phyloP scores from a whole-genome alignment of 2,329 filamentous ascomycete genomes.

The Dactylellina cionopaga region DNA sequence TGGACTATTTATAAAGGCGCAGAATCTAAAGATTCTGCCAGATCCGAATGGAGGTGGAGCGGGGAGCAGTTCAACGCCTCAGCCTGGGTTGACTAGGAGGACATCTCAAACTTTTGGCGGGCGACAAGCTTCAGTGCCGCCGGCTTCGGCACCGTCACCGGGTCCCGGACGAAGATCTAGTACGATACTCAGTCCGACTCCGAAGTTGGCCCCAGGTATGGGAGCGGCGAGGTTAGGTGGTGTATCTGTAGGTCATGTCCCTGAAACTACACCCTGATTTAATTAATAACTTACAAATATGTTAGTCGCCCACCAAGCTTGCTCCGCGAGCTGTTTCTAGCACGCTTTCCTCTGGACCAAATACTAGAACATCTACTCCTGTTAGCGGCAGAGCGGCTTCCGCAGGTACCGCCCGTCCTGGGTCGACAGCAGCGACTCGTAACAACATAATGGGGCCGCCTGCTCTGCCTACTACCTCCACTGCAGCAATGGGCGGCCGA shows the following conservation, averaged over 20 bases:
- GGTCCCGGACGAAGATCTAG: slow-evolving; percentile 38
- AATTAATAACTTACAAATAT: slow-evolving; percentile 1
- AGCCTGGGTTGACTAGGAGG: slow-evolving; percentile 57
- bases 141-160: slow-evolving; percentile 44
- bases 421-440: slow-evolving; percentile 21
- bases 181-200: slow-evolving; percentile 38
- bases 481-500: neutral
- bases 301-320: slow-evolving; percentile 44
- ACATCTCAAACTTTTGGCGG: slow-evolving; percentile 57
- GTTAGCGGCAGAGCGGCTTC: slow-evolving; percentile 41
- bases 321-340: slow-evolving; percentile 44
- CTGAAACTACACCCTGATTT: neutral
- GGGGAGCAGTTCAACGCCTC: slow-evolving; percentile 54
- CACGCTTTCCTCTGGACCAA: slow-evolving; percentile 36
- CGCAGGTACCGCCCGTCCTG: slow-evolving; percentile 18
- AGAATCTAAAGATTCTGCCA: slow-evolving; percentile 66
- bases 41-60: slow-evolving; percentile 19
- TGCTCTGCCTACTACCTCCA: slow-evolving; percentile 26
- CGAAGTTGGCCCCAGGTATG: slow-evolving; percentile 29
- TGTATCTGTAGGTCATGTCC: slow-evolving; percentile 23
- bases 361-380: slow-evolving; percentile 41
- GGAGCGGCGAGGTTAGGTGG: slow-evolving; percentile 26
- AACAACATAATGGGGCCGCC: slow-evolving; percentile 44
- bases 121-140: slow-evolving; percentile 44
- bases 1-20: slow-evolving; percentile 85